A percentile compares a stretch with the other conserved stretches of the same genome.
These are phyloP conservation scores for Omphalea diandra DNA, from an alignment of 441 rosid genomes.

Conservation along the genomic window DNA sequence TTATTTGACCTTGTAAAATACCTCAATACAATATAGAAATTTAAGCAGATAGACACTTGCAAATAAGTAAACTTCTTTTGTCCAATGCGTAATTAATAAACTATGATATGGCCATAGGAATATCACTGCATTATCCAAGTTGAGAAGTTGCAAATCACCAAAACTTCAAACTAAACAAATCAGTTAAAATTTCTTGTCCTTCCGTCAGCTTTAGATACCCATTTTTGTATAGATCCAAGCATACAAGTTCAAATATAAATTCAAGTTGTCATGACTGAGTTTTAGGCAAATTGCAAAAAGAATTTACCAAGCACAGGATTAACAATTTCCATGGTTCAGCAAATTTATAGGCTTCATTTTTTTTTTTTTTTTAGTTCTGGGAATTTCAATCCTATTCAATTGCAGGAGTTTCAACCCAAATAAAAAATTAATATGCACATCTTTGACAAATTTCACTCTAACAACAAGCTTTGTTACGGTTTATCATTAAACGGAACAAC, in stretches of 20 bases:
- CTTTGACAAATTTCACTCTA: too few relatives aligned
- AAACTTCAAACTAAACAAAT: not conserved
- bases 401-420: too few relatives aligned
- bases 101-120: not conserved
- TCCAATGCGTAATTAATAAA: not conserved
- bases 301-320: not conserved
- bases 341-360: not conserved
- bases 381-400: too few relatives aligned
- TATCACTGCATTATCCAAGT: constrained; percentile 1
- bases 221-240: not conserved
- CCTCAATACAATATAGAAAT: too few relatives aligned
- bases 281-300: not conserved
- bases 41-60: not conserved
- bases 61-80: constrained; percentile 1
- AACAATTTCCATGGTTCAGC: not conserved
- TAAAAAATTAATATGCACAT: too few relatives aligned
- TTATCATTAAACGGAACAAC: too few relatives aligned
- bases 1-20: too few relatives aligned
- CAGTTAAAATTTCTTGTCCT: not conserved
- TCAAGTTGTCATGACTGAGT: not conserved
- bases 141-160: constrained; percentile 6
- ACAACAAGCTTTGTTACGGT: too few relatives aligned
- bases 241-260: not conserved
- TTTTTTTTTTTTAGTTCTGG: too few relatives aligned
- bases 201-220: not conserved